Conservation (phyloP, 768 basidiomycete genomes). For the Rhodotorula diobovata region DNA sequence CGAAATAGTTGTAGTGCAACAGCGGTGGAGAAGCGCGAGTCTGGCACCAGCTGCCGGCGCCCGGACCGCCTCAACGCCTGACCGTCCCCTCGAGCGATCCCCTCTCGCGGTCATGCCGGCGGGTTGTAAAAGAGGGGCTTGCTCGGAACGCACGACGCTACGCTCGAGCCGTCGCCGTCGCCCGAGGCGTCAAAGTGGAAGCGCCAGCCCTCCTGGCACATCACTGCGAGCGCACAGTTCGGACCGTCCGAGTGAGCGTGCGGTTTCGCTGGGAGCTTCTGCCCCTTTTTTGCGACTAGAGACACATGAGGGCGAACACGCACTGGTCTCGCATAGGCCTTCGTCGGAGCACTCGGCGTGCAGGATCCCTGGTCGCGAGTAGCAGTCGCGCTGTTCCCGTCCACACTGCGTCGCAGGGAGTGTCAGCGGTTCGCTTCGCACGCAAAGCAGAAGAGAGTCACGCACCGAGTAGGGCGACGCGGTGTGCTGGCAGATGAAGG, state of each 20-base stretch:
- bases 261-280: too few species aligned
- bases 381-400: constrained; percentile 7
- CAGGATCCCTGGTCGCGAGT: constrained; percentile 15
- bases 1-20: too few species aligned
- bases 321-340: constrained; percentile 10
- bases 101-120: not conserved
- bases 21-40: too few species aligned
- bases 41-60: too few species aligned
- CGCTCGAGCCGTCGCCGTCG: not conserved
- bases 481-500: constrained; percentile 21
- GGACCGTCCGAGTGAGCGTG: not conserved
- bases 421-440: not conserved
- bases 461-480: constrained; percentile 21
- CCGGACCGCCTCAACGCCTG: too few species aligned
- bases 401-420: constrained; percentile 4
- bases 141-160: constrained; percentile 2
- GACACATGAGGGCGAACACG: not conserved
- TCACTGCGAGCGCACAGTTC: not conserved
- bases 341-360: constrained; percentile 5
- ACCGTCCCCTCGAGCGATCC: too few species aligned
- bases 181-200: not conserved
- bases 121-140: constrained; percentile 11
- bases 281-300: too few species aligned
- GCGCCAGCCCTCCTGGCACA: constrained; percentile 14
- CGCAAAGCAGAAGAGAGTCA: not conserved